Conservation (phyloP, 1,284 basidiomycete genomes). For the Tilletia indica region DNA sequence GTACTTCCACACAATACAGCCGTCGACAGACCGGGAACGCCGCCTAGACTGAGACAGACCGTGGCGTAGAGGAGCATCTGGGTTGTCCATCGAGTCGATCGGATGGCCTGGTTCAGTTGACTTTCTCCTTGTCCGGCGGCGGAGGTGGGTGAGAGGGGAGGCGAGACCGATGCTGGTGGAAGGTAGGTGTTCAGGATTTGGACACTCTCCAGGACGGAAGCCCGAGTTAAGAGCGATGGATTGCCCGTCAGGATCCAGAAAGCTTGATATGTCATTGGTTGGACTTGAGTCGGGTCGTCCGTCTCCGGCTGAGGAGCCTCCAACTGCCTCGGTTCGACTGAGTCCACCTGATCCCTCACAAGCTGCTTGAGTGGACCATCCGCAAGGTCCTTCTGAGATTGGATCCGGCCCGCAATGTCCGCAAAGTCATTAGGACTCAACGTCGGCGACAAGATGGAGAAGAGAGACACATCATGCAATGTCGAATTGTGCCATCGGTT, state of each 20-base stretch:
- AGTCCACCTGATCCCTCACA: not conserved
- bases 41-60: slow-evolving; percentile 40
- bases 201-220: not conserved
- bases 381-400: not conserved
- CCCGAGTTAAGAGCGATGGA: slow-evolving; percentile 31
- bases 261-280: slow-evolving; percentile 43
- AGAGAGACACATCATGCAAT: slow-evolving; percentile 50
- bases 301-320: not conserved
- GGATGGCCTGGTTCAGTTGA: slow-evolving; percentile 33
- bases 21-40: slow-evolving; percentile 35
- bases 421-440: slow-evolving; percentile 46
- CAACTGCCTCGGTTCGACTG: not conserved
- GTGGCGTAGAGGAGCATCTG: slow-evolving; percentile 48
- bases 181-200: slow-evolving; percentile 3
- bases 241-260: slow-evolving; percentile 55
- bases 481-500: slow-evolving; percentile 52
- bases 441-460: slow-evolving; percentile 38
- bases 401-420: slow-evolving; percentile 5
- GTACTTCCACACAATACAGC: slow-evolving; percentile 45
- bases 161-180: slow-evolving; percentile 19
- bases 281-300: not conserved
- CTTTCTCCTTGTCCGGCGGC: not conserved
- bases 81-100: slow-evolving; percentile 32
- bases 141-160: slow-evolving; percentile 21
- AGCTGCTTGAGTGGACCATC: slow-evolving; percentile 16